Conservation (phyloP, 2,329 filamentous ascomycete genomes). For the Fusarium aywerte region DNA sequence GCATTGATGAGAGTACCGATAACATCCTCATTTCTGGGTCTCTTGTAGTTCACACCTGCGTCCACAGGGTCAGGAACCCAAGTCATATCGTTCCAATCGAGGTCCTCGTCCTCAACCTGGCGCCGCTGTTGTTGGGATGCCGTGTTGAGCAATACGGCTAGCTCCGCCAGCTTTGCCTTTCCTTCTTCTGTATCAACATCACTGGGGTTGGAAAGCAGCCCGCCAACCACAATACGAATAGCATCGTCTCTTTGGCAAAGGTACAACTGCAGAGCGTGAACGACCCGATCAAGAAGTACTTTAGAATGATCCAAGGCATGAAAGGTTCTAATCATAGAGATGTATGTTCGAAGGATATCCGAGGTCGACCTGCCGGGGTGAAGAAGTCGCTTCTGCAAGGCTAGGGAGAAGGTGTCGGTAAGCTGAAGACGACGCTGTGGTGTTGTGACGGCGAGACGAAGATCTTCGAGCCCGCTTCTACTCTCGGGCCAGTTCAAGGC, state of each 20-base stretch:
- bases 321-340: slow-evolving; percentile 81
- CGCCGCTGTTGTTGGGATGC: slow-evolving; percentile 64
- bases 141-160: slow-evolving; percentile 73
- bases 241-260: slow-evolving; percentile 81
- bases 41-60: slow-evolving; percentile 90
- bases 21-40: slow-evolving; percentile 88
- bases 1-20: slow-evolving; percentile 90
- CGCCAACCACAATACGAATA: slow-evolving; percentile 79
- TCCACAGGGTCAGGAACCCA: slow-evolving; percentile 96
- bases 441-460: slow-evolving; percentile 75
- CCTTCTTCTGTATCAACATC: slow-evolving; percentile 60
- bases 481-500: slow-evolving; percentile 79
- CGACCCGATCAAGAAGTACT: slow-evolving; percentile 79
- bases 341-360: slow-evolving; percentile 80
- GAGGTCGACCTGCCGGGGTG: slow-evolving; percentile 81
- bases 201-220: slow-evolving; percentile 71
- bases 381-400: slow-evolving; percentile 73
- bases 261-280: slow-evolving; percentile 78
- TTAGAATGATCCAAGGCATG: slow-evolving; percentile 80
- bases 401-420: slow-evolving; percentile 74
- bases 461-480: slow-evolving; percentile 77
- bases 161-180: slow-evolving; percentile 69
- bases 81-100: slow-evolving; percentile 91
- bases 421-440: slow-evolving; percentile 75
- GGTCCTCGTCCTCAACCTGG: slow-evolving; percentile 71